These are phyloP conservation scores for Gossypium schwendimanii DNA, from an alignment of 441 rosid species.

Conservation along the genomic window DNA sequence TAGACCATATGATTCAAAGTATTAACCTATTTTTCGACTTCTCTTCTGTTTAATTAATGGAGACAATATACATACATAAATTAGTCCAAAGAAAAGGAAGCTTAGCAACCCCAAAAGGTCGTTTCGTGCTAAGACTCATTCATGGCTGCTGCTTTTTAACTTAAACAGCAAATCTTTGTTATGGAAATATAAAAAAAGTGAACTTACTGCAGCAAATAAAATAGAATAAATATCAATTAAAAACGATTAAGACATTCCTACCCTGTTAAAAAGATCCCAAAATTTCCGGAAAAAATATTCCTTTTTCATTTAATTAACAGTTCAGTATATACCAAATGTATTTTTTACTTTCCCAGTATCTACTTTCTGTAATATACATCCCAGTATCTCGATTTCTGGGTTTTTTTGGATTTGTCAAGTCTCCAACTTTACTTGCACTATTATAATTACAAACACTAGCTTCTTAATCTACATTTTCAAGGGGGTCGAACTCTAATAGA, in stretches of 20 bases:
- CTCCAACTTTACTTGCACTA: neutral
- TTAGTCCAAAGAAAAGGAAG: too few relatives aligned
- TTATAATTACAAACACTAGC: neutral
- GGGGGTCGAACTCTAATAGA: neutral
- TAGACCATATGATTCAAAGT: too few relatives aligned
- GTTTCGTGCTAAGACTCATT: neutral
- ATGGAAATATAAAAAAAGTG: neutral
- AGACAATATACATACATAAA: too few relatives aligned
- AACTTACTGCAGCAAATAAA: neutral
- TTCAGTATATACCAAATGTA: neutral
- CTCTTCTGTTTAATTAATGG: too few relatives aligned
- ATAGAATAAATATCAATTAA: neutral
- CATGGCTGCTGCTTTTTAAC: neutral
- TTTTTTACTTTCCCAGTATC: neutral
- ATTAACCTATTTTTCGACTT: too few relatives aligned
- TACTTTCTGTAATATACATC: neutral
- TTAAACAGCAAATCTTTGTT: neutral
- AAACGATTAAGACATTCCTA: neutral
- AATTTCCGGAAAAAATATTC: neutral
- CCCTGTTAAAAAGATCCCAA: neutral
- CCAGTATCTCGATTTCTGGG: neutral
- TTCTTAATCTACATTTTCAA: neutral
- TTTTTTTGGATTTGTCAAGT: neutral
- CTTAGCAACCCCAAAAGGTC: neutral
- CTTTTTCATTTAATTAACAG: neutral